Conservation (phyloP, 2,329 filamentous ascomycete species). For the Biscogniauxia marginata region DNA sequence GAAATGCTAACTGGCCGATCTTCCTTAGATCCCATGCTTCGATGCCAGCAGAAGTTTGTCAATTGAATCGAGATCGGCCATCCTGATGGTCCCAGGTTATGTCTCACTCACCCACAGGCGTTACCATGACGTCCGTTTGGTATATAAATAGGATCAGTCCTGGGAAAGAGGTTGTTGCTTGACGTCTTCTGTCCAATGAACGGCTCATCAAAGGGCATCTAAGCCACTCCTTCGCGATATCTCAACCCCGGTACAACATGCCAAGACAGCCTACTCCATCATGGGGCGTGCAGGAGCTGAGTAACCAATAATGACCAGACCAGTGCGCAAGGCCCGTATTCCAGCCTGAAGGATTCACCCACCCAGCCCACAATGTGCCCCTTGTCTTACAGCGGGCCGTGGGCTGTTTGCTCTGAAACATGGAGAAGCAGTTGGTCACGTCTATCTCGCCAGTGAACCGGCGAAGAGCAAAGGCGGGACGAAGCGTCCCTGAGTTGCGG, state of each 20-base stretch:
- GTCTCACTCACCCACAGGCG: constrained; percentile 7
- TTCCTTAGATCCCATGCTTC: neutral
- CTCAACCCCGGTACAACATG: constrained; percentile 1
- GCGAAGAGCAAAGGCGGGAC: constrained; percentile 1
- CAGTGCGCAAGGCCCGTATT: neutral
- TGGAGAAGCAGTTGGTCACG: constrained; percentile 4
- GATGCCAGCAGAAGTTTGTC: neutral
- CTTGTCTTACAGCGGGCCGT: constrained; percentile 19
- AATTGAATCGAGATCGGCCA: neutral
- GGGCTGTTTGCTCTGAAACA: constrained; percentile 12
- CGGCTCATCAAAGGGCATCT: constrained; percentile 4
- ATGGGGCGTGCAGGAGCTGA: constrained; percentile 17
- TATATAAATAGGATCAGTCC: constrained; percentile 21
- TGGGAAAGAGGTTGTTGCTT: constrained; percentile 8
- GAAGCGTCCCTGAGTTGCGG: neutral
- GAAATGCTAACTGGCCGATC: constrained; percentile 2
- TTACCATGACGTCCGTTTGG: constrained; percentile 17
- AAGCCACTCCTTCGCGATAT: constrained; percentile 17
- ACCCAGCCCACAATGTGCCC: constrained; percentile 9
- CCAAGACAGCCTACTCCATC: constrained; percentile 5
- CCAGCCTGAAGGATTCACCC: constrained; percentile 21
- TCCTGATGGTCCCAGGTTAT: neutral
- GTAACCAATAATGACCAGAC: constrained; percentile 9
- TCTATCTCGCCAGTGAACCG: neutral
- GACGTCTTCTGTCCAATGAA: constrained; percentile 13